Evolutionary conservation across 2,329 filamentous ascomycete genomes (phyloP).

Genomic region (Aspergillus vadensis): DNA sequence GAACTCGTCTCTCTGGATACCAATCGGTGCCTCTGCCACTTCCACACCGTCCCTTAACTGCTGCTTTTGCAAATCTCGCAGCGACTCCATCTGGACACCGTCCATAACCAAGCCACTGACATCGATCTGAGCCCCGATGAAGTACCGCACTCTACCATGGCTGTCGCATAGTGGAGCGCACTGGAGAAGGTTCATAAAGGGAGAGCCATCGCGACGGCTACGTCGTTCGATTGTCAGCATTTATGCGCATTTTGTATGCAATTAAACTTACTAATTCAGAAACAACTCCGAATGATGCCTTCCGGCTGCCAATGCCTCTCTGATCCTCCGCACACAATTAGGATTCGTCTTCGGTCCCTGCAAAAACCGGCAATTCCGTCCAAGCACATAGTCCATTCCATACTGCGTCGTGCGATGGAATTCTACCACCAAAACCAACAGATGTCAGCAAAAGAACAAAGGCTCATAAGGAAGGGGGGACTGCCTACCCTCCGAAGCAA

Average conservation of each 20-base stretch:
- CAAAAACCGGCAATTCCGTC: constrained; percentile 76
- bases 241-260: not conserved
- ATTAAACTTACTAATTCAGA: constrained; percentile 66
- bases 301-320: constrained; percentile 62
- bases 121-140: constrained; percentile 72
- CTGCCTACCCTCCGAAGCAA: constrained; percentile 68
- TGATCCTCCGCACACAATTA: constrained; percentile 63
- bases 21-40: not conserved
- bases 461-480: too few relatives aligned
- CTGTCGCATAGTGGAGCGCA: constrained; percentile 71
- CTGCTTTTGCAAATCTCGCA: constrained; percentile 52
- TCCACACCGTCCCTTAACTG: constrained; percentile 21
- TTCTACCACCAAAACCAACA: constrained; percentile 49
- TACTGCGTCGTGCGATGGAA: constrained; percentile 76
- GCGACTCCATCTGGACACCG: constrained; percentile 64
- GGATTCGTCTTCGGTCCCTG: constrained; percentile 72
- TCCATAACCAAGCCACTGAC: constrained; percentile 69
- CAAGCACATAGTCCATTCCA: constrained; percentile 70
- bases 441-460: not conserved
- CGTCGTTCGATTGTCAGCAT: constrained; percentile 4
- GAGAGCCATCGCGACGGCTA: constrained; percentile 71
- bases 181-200: constrained; percentile 77
- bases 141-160: constrained; percentile 66
- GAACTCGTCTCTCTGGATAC: constrained; percentile 60
- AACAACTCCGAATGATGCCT: constrained; percentile 73